phyloP scores from a whole-genome alignment of 495 filamentous ascomycete genomes.

The Neurospora intermedia region DNA sequence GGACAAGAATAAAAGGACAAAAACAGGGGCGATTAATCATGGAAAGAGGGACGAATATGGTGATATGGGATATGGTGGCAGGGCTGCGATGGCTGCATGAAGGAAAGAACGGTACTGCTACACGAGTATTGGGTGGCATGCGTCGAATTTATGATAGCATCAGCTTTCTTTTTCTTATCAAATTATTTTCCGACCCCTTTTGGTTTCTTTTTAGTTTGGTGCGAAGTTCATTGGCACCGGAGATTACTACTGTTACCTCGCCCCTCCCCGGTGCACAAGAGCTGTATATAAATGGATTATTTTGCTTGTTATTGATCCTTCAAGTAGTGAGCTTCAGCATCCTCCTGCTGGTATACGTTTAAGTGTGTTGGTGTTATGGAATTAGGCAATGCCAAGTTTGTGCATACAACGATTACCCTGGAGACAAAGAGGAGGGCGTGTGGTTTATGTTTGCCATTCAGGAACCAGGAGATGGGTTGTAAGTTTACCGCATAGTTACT shows the following conservation, averaged over 20 bases:
- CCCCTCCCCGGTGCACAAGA: background rate
- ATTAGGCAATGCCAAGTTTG: background rate
- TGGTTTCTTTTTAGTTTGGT: background rate
- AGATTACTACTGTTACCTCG: background rate
- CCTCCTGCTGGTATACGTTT: background rate
- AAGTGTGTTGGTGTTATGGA: background rate
- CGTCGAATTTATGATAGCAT: background rate
- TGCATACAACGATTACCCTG: background rate
- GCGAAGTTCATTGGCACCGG: background rate
- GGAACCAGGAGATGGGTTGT: background rate
- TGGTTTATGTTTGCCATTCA: background rate
- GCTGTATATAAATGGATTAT: slow-evolving; percentile 4
- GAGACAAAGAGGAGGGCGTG: background rate
- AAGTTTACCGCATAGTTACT: background rate
- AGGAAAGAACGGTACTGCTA: background rate
- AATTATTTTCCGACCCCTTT: background rate
- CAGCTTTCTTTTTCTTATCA: background rate
- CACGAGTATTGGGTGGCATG: background rate
- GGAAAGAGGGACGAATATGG: background rate
- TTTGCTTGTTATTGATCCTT: background rate
- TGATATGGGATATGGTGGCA: background rate
- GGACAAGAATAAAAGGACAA: slow-evolving; percentile 66
- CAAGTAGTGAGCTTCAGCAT: background rate
- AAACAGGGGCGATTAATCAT: background rate
- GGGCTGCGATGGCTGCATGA: background rate